Conservation (phyloP, 345 rosid genomes). For the Hypericum perforatum region DNA sequence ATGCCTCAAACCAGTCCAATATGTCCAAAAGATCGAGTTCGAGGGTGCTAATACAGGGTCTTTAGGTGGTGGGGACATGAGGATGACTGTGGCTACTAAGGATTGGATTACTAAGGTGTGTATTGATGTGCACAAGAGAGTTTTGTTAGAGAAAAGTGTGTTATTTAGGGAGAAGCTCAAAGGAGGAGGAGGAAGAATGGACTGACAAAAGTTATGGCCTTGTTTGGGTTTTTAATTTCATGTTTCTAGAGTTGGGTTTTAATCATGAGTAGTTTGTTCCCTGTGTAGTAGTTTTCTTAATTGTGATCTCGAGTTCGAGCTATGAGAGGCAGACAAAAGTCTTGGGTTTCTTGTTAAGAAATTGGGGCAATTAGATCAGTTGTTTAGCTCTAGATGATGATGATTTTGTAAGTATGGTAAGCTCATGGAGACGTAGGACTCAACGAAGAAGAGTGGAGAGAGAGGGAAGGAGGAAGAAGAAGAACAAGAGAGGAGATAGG, state of each 20-base stretch:
- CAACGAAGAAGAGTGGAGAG: too few species aligned
- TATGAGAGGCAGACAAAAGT: too few species aligned
- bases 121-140: constrained; percentile 65
- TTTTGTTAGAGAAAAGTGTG: constrained; percentile 62
- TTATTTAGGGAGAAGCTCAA: constrained; percentile 70
- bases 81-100: constrained; percentile 60
- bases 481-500: too few species aligned
- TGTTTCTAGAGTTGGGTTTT: not conserved
- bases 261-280: not conserved
- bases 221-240: not conserved
- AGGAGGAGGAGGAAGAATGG: constrained; percentile 34
- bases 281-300: not conserved
- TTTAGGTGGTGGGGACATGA: constrained; percentile 74
- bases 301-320: too few species aligned
- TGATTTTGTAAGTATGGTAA: too few species aligned
- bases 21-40: constrained; percentile 52
- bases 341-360: too few species aligned
- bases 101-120: constrained; percentile 53
- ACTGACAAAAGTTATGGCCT: constrained; percentile 41
- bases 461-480: too few species aligned
- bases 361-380: too few species aligned
- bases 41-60: constrained; percentile 29
- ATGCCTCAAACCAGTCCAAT: constrained; percentile 37
- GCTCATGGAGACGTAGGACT: too few species aligned
- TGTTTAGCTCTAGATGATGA: too few species aligned